These are phyloP conservation scores for Melastoma candidum DNA, from an alignment of 441 rosid genomes.

Conservation along the genomic window DNA sequence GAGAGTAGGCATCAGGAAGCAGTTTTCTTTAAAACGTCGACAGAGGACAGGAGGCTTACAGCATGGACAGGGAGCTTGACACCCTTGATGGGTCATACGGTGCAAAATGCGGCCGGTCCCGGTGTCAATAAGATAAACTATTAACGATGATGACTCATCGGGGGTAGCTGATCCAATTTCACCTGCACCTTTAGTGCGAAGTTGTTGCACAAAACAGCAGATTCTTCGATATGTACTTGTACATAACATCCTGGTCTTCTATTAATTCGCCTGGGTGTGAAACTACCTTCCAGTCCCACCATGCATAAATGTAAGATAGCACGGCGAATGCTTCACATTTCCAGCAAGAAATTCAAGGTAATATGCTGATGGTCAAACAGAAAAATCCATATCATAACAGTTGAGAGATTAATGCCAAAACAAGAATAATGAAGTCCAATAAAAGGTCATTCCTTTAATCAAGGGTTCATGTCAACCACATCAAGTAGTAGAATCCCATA, in stretches of 20 bases:
- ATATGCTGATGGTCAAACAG: too few relatives aligned
- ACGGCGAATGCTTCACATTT: slow-evolving; percentile 1
- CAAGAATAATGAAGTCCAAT: too few relatives aligned
- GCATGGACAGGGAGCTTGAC: slow-evolving; percentile 91
- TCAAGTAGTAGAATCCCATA: too few relatives aligned
- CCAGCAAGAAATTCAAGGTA: neutral
- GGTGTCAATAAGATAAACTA: slow-evolving; percentile 84
- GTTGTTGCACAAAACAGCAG: slow-evolving; percentile 81
- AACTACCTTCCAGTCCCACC: slow-evolving; percentile 47
- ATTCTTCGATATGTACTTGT: slow-evolving; percentile 82
- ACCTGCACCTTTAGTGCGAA: slow-evolving; percentile 80
- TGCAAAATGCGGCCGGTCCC: slow-evolving; percentile 86
- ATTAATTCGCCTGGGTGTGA: slow-evolving; percentile 93
- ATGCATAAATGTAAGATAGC: slow-evolving; percentile 4
- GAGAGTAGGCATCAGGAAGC: slow-evolving; percentile 16
- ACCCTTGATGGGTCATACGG: slow-evolving; percentile 89
- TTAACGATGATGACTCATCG: slow-evolving; percentile 60
- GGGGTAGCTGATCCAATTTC: slow-evolving; percentile 83
- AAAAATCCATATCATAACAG: too few relatives aligned
- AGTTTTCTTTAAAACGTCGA: slow-evolving; percentile 7
- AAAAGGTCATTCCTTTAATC: too few relatives aligned
- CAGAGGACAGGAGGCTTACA: slow-evolving; percentile 32
- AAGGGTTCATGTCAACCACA: too few relatives aligned
- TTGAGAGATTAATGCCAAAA: too few relatives aligned
- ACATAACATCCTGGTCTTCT: slow-evolving; percentile 88